Conservation (phyloP, 2,329 filamentous ascomycete species). For the Parastagonospora avenae region DNA sequence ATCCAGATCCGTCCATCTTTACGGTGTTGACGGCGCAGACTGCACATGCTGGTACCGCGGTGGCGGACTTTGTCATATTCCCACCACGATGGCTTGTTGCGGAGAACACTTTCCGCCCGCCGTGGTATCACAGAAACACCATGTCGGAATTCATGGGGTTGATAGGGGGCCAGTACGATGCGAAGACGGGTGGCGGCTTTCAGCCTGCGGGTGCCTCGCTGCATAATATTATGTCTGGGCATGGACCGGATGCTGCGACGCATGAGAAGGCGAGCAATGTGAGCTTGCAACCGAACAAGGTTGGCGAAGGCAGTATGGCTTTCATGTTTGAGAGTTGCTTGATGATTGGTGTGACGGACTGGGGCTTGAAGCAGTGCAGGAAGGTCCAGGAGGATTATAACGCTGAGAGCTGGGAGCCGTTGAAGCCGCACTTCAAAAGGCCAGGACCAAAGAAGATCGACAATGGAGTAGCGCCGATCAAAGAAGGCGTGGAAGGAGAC, state of each 20-base stretch:
- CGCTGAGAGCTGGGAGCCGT: conserved; percentile 75
- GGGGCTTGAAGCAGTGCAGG: conserved; percentile 71
- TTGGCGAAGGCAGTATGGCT: conserved; percentile 69
- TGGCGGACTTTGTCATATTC: conserved; percentile 76
- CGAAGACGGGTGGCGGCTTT: conserved; percentile 63
- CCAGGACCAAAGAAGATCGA: conserved; percentile 32
- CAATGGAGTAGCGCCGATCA: conserved; percentile 22
- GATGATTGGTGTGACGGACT: conserved; percentile 74
- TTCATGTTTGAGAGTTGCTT: conserved; percentile 71
- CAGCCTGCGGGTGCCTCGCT: conserved; percentile 66
- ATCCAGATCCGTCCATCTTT: conserved; percentile 70
- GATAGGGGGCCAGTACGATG: conserved; percentile 67
- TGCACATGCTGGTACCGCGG: conserved; percentile 57
- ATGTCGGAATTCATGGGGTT: conserved; percentile 74
- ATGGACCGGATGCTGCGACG: conserved; percentile 66
- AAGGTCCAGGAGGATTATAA: conserved; percentile 77
- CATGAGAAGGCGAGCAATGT: conserved; percentile 64
- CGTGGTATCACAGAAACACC: conserved; percentile 74
- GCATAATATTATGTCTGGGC: conserved; percentile 77
- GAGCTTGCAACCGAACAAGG: conserved; percentile 61
- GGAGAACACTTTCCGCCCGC: conserved; percentile 72
- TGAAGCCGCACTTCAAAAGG: conserved; percentile 54
- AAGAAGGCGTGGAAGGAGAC: not conserved
- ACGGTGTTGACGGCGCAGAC: conserved; percentile 70
- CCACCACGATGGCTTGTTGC: conserved; percentile 73